A percentile compares a stretch with the other conserved stretches of the same genome.
Evolutionary conservation across 257 asterid genomes (phyloP).

Genomic region (Solanum okadae): DNA sequence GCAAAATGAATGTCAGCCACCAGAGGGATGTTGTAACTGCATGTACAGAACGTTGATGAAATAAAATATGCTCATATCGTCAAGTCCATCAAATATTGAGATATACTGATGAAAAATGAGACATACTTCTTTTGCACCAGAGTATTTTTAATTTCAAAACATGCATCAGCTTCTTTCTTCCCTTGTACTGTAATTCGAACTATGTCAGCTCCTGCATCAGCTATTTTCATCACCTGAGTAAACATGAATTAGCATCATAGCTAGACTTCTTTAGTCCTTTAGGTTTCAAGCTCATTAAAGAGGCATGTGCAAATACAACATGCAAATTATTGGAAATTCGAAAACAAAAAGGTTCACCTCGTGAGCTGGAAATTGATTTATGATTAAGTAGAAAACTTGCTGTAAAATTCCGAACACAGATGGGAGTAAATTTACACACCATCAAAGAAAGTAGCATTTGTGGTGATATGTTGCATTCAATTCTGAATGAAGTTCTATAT

Average conservation of each 20-base stretch:
- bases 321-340: background rate
- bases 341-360: background rate
- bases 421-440: background rate
- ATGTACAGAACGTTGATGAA: conserved; percentile 5
- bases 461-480: background rate
- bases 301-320: background rate
- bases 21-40: conserved; percentile 85
- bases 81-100: background rate
- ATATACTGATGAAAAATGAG: background rate
- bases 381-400: background rate
- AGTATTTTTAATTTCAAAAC: conserved; percentile 77
- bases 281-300: background rate
- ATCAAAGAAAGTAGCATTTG: background rate
- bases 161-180: conserved; percentile 96
- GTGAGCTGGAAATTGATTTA: background rate
- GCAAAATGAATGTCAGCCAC: conserved; percentile 99
- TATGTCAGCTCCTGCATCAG: conserved; percentile 93
- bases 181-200: conserved; percentile 98
- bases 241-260: conserved; percentile 10
- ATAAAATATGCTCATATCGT: background rate
- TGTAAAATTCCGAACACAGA: background rate
- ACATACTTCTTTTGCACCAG: conserved; percentile 94
- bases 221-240: conserved; percentile 83
- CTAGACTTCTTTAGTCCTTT: background rate
- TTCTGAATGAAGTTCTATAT: background rate